Conservation (phyloP, 768 basidiomycete genomes). For the Rhodotorula paludigena region DNA sequence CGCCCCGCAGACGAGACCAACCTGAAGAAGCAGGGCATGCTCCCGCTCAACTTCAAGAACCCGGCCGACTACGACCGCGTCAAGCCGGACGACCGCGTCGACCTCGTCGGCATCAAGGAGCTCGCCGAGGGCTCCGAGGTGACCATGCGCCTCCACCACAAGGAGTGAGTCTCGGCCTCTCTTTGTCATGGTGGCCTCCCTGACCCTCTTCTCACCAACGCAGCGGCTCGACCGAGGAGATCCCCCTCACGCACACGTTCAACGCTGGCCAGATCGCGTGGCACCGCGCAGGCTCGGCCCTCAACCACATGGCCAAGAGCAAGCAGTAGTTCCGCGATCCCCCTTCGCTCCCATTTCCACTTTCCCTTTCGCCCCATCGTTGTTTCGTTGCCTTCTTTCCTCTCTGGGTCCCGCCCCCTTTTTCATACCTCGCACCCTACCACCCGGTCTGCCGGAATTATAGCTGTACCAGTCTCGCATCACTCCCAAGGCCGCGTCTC, state of each 20-base stretch:
- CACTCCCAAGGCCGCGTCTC: not conserved
- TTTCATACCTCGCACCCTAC: not conserved
- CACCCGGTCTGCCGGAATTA: not conserved
- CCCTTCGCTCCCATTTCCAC: not conserved
- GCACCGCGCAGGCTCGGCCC: constrained; percentile 98
- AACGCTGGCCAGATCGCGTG: constrained; percentile 88
- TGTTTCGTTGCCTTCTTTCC: not conserved
- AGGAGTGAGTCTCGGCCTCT: constrained; percentile 34
- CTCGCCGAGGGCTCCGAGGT: constrained; percentile 92
- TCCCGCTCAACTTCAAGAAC: constrained; percentile 72
- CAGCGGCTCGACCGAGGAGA: constrained; percentile 33
- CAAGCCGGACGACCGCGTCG: constrained; percentile 76
- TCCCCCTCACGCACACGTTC: constrained; percentile 52
- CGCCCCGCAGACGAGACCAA: constrained; percentile 64
- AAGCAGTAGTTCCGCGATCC: not conserved
- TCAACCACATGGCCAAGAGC: constrained; percentile 57
- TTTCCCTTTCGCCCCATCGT: not conserved
- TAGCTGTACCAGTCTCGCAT: not conserved
- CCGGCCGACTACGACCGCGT: constrained; percentile 88
- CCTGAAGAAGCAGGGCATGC: constrained; percentile 72
- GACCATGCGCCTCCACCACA: constrained; percentile 73
- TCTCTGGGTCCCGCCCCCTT: too few species aligned
- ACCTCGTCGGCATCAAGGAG: constrained; percentile 77
- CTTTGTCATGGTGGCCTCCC: not conserved
- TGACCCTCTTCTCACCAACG: not conserved